Conservation (phyloP, 345 rosid genomes). For the Linum trigynum region DNA sequence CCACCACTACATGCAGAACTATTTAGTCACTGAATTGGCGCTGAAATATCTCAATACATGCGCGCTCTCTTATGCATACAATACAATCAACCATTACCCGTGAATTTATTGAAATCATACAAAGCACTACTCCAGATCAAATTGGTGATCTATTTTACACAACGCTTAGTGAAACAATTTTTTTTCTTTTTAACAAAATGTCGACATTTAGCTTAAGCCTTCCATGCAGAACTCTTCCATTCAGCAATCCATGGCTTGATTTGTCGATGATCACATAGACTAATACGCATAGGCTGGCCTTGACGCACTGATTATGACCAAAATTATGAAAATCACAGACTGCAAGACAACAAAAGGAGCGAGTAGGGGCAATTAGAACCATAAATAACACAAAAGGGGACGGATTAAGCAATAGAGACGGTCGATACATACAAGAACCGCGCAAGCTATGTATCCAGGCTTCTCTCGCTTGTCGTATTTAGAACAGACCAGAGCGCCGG, state of each 20-base stretch:
- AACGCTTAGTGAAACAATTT: no score
- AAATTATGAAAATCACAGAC: background rate
- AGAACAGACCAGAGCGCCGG: background rate
- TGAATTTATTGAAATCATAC: no score
- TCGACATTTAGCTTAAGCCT: no score
- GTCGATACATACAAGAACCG: background rate
- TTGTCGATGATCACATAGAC: background rate
- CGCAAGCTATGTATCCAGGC: constrained; percentile 3
- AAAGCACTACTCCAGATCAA: no score
- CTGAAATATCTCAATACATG: no score
- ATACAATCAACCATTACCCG: no score
- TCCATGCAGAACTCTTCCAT: background rate
- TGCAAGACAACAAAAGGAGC: background rate
- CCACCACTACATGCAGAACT: no score
- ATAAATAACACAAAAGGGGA: background rate
- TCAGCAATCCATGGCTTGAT: background rate
- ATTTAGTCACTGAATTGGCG: no score
- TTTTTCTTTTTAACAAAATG: no score
- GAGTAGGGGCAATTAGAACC: background rate
- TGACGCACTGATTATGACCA: background rate
- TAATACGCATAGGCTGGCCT: background rate
- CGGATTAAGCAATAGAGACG: background rate
- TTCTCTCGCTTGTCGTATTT: background rate
- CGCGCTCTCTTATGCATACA: no score
- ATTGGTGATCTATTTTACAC: no score